Evolutionary conservation across 2,329 filamentous ascomycete species (phyloP).

Genomic region (Fonsecaea pedrosoi): DNA sequence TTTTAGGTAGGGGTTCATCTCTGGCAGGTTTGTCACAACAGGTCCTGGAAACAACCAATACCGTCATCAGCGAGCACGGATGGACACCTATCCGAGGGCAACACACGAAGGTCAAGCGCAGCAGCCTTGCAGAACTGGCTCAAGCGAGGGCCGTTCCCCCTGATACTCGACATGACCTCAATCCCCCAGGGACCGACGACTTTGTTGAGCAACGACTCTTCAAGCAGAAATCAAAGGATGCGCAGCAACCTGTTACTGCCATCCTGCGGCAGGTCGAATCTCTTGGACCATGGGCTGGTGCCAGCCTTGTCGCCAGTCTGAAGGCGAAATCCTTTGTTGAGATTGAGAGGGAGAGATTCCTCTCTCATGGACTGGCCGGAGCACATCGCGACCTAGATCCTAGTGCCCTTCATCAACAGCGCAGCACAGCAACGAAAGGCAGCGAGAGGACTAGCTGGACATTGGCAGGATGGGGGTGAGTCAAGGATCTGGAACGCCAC

Average conservation of each 20-base stretch:
- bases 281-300: constrained; percentile 69
- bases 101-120: constrained; percentile 30
- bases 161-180: constrained; percentile 42
- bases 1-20: constrained; percentile 79
- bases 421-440: constrained; percentile 41
- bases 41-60: constrained; percentile 75
- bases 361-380: constrained; percentile 57
- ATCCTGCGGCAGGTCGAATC: constrained; percentile 63
- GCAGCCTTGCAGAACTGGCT: constrained; percentile 43
- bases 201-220: constrained; percentile 65
- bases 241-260: constrained; percentile 48
- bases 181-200: constrained; percentile 59
- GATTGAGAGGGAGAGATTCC: constrained; percentile 68
- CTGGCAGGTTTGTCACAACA: constrained; percentile 81
- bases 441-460: constrained; percentile 59
- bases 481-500: neutral
- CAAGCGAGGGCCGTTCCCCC: constrained; percentile 30
- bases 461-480: constrained; percentile 54
- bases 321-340: constrained; percentile 68
- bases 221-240: constrained; percentile 53
- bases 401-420: constrained; percentile 47
- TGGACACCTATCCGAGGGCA: constrained; percentile 81
- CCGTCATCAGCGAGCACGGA: constrained; percentile 69
- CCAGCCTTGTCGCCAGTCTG: constrained; percentile 65
- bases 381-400: constrained; percentile 53